phyloP scores from a whole-genome alignment of 108 stramenopile species.

The Cyclotella baltica region DNA sequence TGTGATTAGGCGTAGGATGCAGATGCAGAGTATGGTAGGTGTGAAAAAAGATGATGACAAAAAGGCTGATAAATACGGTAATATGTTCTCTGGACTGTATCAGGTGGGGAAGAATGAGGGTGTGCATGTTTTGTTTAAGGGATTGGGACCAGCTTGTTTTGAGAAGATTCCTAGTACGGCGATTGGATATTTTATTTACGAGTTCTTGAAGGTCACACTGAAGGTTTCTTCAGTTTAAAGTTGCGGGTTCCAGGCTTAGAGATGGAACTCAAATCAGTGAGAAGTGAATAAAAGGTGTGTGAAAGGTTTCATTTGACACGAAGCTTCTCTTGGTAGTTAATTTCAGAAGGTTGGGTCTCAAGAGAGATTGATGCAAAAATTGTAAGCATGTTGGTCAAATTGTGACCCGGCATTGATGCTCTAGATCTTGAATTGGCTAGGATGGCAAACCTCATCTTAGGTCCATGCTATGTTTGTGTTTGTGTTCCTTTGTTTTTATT shows the following conservation, averaged over 20 bases:
- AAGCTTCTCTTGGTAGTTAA: background rate
- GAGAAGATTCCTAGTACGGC: conserved; percentile 60
- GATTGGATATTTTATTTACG: conserved; percentile 58
- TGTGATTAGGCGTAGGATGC: conserved; percentile 52
- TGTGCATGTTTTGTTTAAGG: conserved; percentile 50
- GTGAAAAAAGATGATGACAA: conserved; percentile 36
- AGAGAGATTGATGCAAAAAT: background rate
- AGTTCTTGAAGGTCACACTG: conserved; percentile 46
- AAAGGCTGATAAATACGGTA: conserved; percentile 20
- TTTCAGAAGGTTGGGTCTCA: background rate
- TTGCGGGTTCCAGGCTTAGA: background rate
- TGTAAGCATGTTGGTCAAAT: background rate
- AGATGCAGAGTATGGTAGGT: conserved; percentile 55
- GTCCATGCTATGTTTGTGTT: background rate
- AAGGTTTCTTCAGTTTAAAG: conserved; percentile 37
- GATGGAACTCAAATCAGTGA: background rate
- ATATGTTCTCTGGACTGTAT: conserved; percentile 52
- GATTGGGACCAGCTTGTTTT: conserved; percentile 56
- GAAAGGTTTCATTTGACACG: background rate
- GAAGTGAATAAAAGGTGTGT: background rate
- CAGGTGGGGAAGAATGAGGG: conserved; percentile 52
- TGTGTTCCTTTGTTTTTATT: background rate
- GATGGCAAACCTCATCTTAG: background rate
- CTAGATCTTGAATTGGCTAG: background rate
- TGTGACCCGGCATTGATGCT: background rate